phyloP scores from a whole-genome alignment of 257 asterid genomes.

The Primulina huaijiensis region DNA sequence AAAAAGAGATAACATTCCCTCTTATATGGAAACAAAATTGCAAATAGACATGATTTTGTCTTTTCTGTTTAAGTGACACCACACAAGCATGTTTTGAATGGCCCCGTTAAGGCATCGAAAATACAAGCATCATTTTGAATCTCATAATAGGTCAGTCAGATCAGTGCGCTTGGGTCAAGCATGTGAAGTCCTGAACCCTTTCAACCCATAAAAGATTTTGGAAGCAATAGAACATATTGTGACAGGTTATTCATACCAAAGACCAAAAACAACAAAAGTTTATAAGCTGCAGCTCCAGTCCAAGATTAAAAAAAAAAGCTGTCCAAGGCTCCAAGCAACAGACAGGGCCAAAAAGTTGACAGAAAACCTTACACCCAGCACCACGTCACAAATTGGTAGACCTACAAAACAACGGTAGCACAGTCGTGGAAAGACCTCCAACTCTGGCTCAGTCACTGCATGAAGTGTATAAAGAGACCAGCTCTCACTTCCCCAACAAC shows the following conservation, averaged over 20 bases:
- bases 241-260: not conserved
- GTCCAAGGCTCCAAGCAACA: not conserved
- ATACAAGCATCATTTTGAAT: not conserved
- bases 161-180: not conserved
- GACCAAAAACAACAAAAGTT: not conserved
- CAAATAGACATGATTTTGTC: not conserved
- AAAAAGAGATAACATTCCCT: not conserved
- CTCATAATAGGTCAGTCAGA: not conserved
- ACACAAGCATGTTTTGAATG: not conserved
- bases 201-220: not conserved
- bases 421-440: not conserved
- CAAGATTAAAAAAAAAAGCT: not conserved
- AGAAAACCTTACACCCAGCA: not conserved
- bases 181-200: not conserved
- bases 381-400: not conserved
- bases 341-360: not conserved
- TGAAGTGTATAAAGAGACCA: not conserved
- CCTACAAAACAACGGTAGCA: not conserved
- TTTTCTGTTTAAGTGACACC: not conserved
- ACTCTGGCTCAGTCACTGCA: not conserved
- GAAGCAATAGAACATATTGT: not conserved
- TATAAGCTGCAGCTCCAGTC: not conserved
- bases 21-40: not conserved
- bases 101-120: not conserved
- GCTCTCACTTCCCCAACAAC: not conserved